These are phyloP conservation scores for Trifolium dubium DNA, from an alignment of 306 rosid species.

Conservation along the genomic window DNA sequence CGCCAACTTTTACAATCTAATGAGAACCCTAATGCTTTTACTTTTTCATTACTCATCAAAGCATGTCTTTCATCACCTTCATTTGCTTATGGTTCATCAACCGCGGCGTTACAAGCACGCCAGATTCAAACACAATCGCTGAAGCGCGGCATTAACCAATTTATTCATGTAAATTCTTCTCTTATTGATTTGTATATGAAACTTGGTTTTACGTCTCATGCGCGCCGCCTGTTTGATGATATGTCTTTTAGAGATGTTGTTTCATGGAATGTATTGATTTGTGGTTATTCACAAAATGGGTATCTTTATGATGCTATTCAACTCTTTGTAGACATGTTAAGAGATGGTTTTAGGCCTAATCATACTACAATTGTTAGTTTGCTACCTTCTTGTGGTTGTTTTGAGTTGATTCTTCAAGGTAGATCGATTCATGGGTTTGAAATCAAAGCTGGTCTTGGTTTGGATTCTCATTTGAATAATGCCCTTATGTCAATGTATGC, in stretches of 20 bases:
- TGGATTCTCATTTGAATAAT: slow-evolving; percentile 44
- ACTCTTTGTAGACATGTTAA: slow-evolving; percentile 44
- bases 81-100: slow-evolving; percentile 13
- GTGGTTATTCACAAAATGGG: slow-evolving; percentile 61
- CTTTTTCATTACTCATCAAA: slow-evolving; percentile 69
- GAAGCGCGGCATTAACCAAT: slow-evolving; percentile 54
- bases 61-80: slow-evolving; percentile 52
- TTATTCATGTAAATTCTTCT: slow-evolving; percentile 63
- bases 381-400: slow-evolving; percentile 40
- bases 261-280: slow-evolving; percentile 82
- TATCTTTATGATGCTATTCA: slow-evolving; percentile 33
- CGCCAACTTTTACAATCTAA: slow-evolving; percentile 51
- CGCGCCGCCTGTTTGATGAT: slow-evolving; percentile 65
- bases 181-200: slow-evolving; percentile 60
- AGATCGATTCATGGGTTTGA: slow-evolving; percentile 48
- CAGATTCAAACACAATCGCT: slow-evolving; percentile 64
- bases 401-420: slow-evolving; percentile 40
- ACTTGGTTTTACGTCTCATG: slow-evolving; percentile 53
- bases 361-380: slow-evolving; percentile 47
- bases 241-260: slow-evolving; percentile 66
- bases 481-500: slow-evolving; percentile 77
- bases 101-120: slow-evolving; percentile 40
- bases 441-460: slow-evolving; percentile 44
- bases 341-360: slow-evolving; percentile 42
- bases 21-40: slow-evolving; percentile 50